Conservation (phyloP, 73 alveolate genomes). For the Tetrahymena thermophila region DNA sequence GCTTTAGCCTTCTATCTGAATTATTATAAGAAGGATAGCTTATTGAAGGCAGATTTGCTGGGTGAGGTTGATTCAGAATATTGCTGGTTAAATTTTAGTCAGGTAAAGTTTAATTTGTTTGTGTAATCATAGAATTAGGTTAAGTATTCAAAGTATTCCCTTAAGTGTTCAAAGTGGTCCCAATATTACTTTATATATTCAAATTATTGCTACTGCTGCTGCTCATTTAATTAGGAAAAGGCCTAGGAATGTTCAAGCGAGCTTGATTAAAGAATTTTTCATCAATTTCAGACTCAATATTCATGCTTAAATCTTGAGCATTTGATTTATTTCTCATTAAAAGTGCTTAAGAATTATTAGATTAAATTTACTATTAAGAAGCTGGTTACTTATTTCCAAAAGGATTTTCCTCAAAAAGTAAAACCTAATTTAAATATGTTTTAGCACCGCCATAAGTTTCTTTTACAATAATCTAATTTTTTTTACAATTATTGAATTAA, state of each 20-base stretch:
- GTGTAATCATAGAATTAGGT: neutral
- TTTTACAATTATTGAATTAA: neutral
- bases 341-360: neutral
- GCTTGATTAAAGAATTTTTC: neutral
- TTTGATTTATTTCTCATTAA: neutral
- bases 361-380: neutral
- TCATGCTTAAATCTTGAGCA: neutral
- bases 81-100: neutral
- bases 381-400: neutral
- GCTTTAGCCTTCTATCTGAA: neutral
- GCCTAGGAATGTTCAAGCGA: neutral
- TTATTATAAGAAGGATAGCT: neutral
- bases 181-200: neutral
- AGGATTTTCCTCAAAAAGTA: slow-evolving; percentile 38
- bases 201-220: neutral
- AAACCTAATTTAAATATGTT: slow-evolving; percentile 44
- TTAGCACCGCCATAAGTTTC: slow-evolving; percentile 57
- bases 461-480: slow-evolving; percentile 4
- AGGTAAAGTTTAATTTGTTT: neutral
- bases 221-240: neutral
- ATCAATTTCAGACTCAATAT: neutral
- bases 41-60: neutral
- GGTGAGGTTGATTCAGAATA: neutral
- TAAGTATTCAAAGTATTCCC: neutral
- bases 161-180: neutral